Base-by-base conservation (phyloP, 2,329 filamentous ascomycete genomes). In the Fusarium agapanthi region DNA sequence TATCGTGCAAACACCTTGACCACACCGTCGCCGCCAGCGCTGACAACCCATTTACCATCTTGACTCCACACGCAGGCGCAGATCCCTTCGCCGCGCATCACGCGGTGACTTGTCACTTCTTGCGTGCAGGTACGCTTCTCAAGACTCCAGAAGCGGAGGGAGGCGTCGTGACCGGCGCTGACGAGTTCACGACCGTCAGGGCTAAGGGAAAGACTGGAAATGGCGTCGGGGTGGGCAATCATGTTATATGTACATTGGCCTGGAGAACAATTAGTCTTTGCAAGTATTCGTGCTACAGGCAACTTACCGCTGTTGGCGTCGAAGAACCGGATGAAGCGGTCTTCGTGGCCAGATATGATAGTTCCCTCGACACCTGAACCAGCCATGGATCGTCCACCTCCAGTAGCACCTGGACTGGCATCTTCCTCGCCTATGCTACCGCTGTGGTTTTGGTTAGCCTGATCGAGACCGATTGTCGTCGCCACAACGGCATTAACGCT, bases 211-310 rank as follows among this genome's bases (percentile, higher is more conserved):
- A 99, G 88, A 32, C 93, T 92, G 4, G 96, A 97, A 74, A 99
- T 98, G 63, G 96, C 92, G 7, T 95, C 93, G 2, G 96, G 95
- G 77, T 99, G 96, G 11, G 96, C 96, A 67, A 98, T 90, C 96
- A 99, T 99, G 78, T 93, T 97, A 83, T 99, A 99, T 72, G 96
- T 98, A 84, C 95, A 98, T 94, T 99, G 96, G 64, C 96, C 96
- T 98, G 74, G 15, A 5, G 2, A 16, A 5, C 16, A 16, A 28
- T 75, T 64, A 76, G 75, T 75, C n/a, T 16, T 61, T 26, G 13
- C 10, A 16, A 18, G 4, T 30, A 10, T 8, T 22, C 4, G 18
- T 20, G 6, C 2, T 22, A 28, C 20, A 41, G 88, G 92, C 82
- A 12, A 89, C 93, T 83, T 92, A 98, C 96, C 96, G 84, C 94